Evolutionary conservation across 805 yeast species (phyloP), one percentile per base, ranked within the genome.

Genomic region (Maudiozyma turicensis): DNA sequence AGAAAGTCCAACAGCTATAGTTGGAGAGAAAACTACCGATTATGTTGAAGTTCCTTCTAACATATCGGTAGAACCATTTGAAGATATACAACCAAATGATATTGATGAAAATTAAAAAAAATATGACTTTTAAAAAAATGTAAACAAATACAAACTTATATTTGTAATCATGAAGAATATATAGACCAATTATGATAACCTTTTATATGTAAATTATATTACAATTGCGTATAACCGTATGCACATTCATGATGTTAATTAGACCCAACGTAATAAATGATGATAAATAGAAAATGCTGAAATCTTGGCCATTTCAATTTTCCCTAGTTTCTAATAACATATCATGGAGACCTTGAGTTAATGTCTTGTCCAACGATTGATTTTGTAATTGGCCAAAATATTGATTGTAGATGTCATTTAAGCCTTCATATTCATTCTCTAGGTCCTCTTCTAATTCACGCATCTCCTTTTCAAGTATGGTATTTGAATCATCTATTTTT

Each of bases 311-410:
- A 35, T 35, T 13, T 13, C 14, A n/a, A 11, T 35, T n/a, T 40
- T 60, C 57, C 37, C 52, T 53, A 32, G 58, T 48, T 44, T 63
- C 65, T 6, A 56, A 34, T 13, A 64, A 41, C 66, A 64, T 60
- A 46, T 62, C 63, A 30, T 51, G 49, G 29, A 62, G 43, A 32
- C 64, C 58, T 48, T 62, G 64, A 7, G 50, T 51, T 44, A 64
- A 45, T 8, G 55, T 54, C 29, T 54, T 60, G 44, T 63, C 64
- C 1, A 49, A 49, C 3, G 50, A 43, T 11, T 49, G 47, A 13
- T 52, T 51, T 15, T 52, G 39, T 9, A 49, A 46, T 6, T 66
- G 58, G 11, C 68, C 67, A 8, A 59, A 53, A 37, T 56, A 52
- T 35, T 56, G 58, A 13, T 59, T 61, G 28, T 48, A 48, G n/a